Conservation (phyloP, 169 alveolate genomes). For the Neospora caninum region DNA sequence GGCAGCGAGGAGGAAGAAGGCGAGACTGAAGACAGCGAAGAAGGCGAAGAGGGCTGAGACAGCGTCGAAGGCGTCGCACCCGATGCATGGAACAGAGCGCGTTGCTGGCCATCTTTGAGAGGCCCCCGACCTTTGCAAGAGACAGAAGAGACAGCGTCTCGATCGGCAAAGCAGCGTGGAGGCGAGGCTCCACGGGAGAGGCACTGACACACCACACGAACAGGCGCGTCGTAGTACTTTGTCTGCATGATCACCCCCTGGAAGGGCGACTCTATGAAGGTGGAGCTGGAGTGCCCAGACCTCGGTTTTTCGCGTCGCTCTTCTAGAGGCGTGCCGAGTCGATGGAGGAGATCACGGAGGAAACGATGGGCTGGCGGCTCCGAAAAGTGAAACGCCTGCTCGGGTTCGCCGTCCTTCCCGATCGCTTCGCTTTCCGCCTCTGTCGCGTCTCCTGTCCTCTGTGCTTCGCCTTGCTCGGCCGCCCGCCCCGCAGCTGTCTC, state of each 20-base stretch:
- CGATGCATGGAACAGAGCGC: background rate
- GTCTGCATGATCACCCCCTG: background rate
- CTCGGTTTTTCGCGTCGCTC: background rate
- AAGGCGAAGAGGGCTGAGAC: background rate
- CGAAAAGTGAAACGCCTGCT: background rate
- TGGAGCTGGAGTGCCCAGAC: background rate
- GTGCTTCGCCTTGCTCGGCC: background rate
- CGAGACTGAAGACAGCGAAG: background rate
- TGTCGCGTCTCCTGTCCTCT: background rate
- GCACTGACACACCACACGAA: background rate
- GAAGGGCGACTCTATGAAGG: background rate
- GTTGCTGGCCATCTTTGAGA: background rate
- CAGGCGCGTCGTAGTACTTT: slow-evolving; percentile 23
- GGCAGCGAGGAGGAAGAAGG: background rate
- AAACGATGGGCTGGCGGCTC: background rate
- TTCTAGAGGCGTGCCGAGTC: background rate
- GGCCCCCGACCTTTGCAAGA: too few relatives aligned
- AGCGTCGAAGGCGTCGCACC: background rate
- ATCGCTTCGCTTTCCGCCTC: too few relatives aligned
- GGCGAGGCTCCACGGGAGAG: background rate
- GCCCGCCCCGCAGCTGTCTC: background rate
- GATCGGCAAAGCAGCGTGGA: background rate
- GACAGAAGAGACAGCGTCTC: too few relatives aligned
- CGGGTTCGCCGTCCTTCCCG: background rate
- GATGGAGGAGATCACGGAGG: background rate